A percentile compares a stretch with the other conserved stretches of the same genome.
Conservation (phyloP, 345 rosid genomes). For the Atalantia buxifolia region DNA sequence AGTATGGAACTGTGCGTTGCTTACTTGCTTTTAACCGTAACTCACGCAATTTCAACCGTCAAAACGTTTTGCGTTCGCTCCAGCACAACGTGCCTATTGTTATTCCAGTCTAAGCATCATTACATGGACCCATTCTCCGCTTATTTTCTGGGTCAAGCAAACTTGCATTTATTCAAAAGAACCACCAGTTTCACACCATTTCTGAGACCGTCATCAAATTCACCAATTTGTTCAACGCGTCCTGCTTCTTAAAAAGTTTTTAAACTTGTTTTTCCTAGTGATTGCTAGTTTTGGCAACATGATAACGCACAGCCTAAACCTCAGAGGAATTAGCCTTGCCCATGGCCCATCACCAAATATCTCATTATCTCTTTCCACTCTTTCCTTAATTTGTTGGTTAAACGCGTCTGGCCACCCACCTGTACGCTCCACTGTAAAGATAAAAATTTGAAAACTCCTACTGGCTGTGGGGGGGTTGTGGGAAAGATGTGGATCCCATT, state of each 20-base stretch:
- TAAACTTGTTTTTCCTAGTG: background rate
- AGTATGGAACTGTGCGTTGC: background rate
- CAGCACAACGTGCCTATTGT: background rate
- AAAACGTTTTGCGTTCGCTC: background rate
- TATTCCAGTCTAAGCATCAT: background rate
- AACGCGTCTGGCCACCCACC: slow-evolving; percentile 12
- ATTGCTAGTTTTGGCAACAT: background rate
- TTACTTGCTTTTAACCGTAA: background rate
- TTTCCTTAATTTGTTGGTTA: background rate
- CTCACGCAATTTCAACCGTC: background rate
- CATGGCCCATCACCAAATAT: background rate
- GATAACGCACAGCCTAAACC: background rate
- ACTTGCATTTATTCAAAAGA: background rate
- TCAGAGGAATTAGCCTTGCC: background rate
- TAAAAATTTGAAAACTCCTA: background rate
- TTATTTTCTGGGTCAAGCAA: background rate
- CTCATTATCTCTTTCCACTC: background rate
- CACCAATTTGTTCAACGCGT: background rate
- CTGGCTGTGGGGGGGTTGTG: background rate
- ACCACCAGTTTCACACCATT: background rate
- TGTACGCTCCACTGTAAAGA: slow-evolving; percentile 4
- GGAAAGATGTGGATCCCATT: background rate
- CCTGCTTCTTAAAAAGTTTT: background rate
- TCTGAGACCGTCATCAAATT: background rate
- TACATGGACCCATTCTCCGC: background rate